These are phyloP conservation scores for Corrigiola litoralis DNA, from an alignment of 179 eudicot genomes.

Conservation along the genomic window DNA sequence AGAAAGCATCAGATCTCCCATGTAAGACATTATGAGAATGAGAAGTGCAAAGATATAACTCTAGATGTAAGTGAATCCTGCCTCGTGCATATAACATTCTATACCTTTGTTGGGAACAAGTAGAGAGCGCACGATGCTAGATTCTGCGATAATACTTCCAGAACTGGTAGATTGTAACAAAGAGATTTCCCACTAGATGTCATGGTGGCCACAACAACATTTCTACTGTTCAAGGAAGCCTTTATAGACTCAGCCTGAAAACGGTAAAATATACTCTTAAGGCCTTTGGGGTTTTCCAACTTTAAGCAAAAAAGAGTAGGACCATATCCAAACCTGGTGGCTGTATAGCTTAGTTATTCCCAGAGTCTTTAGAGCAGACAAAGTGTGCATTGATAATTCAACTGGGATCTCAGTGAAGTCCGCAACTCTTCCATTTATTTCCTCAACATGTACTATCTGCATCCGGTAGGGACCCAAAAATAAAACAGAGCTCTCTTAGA, in stretches of 20 bases:
- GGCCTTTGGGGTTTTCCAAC: not conserved
- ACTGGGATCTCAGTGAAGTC: slow-evolving; percentile 61
- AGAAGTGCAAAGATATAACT: not conserved
- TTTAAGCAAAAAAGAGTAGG: not conserved
- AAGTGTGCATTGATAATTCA: slow-evolving; percentile 57
- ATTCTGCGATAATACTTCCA: slow-evolving; percentile 69
- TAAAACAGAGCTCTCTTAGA: too few species aligned
- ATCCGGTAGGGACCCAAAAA: too few species aligned
- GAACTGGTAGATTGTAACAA: slow-evolving; percentile 91
- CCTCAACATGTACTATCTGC: slow-evolving; percentile 88
- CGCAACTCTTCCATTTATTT: slow-evolving; percentile 60
- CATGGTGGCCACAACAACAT: slow-evolving; percentile 88
- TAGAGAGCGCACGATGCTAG: slow-evolving; percentile 74
- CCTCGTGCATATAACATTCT: not conserved
- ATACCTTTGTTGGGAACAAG: slow-evolving; percentile 94
- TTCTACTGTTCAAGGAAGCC: slow-evolving; percentile 79
- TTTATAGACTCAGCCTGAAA: slow-evolving; percentile 70
- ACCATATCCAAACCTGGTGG: slow-evolving; percentile 61
- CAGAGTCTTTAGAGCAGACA: slow-evolving; percentile 47
- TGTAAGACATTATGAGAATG: too few species aligned
- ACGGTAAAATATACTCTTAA: slow-evolving; percentile 11
- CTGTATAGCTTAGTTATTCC: slow-evolving; percentile 81
- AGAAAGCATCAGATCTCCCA: too few species aligned
- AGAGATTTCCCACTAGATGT: slow-evolving; percentile 99
- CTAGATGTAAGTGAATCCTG: not conserved